Percentiles rank a stretch among this genome's conserved stretches.
Evolutionary conservation across 2,329 filamentous ascomycete species (phyloP).

Genomic region (Paraphoma chrysanthemicola): DNA sequence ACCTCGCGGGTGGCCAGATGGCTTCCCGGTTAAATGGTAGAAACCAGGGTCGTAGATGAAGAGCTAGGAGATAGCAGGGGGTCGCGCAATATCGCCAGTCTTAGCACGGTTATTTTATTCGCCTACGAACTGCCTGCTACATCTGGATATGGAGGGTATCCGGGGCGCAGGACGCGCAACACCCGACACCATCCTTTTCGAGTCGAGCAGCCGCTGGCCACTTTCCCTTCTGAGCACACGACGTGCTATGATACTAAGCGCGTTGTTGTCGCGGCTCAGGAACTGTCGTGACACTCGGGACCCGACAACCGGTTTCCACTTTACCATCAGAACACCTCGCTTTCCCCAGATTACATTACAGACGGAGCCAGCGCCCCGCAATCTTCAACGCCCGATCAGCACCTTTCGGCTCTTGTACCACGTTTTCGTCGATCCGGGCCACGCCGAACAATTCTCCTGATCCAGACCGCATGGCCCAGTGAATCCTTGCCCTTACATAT

Average conservation of each 20-base stretch:
- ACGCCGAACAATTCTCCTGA: neutral
- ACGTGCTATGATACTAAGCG: neutral
- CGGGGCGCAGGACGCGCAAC: neutral
- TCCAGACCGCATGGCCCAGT: constrained; percentile 1
- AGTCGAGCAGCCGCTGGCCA: neutral
- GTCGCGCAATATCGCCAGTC: neutral
- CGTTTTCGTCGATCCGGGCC: neutral
- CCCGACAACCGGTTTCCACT: neutral
- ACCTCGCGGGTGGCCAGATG: constrained; percentile 2
- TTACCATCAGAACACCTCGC: neutral
- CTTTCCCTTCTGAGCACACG: neutral
- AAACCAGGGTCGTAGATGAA: constrained; percentile 10
- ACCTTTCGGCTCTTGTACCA: neutral
- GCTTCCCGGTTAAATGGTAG: constrained; percentile 20
- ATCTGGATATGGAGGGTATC: neutral
- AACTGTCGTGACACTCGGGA: neutral
- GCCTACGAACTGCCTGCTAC: neutral
- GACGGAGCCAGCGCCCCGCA: neutral
- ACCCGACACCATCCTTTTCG: neutral
- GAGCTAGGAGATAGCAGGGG: neutral
- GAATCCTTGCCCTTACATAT: neutral
- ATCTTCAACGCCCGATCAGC: neutral
- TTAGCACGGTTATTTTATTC: neutral
- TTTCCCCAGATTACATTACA: neutral
- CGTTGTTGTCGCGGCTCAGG: neutral